These are phyloP conservation scores for Fusarium sp. DNA, from an alignment of 2,329 filamentous ascomycete genomes.

Conservation along the genomic window DNA sequence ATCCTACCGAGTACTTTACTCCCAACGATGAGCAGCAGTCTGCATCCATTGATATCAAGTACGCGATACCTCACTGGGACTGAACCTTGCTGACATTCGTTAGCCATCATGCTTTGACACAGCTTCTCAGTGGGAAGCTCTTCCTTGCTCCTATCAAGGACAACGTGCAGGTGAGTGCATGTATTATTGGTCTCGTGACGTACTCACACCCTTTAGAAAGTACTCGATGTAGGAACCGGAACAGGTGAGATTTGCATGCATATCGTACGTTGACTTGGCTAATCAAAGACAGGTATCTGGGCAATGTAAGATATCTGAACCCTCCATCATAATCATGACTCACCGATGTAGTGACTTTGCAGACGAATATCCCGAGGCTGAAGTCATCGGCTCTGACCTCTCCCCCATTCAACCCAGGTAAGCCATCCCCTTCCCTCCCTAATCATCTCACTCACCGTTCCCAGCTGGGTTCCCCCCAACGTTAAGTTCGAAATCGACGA, in stretches of 20 bases:
- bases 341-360: constrained; percentile 27
- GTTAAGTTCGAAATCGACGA: constrained; percentile 38
- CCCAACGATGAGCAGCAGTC: constrained; percentile 40
- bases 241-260: constrained; percentile 5
- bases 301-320: constrained; percentile 23
- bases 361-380: constrained; percentile 30
- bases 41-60: constrained; percentile 40
- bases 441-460: neutral
- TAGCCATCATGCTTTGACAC: constrained; percentile 37
- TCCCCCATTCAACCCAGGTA: constrained; percentile 35
- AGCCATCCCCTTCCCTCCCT: rapidly evolving
- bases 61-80: rapidly evolving
- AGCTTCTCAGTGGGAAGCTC: constrained; percentile 24
- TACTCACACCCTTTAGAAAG: constrained; percentile 18
- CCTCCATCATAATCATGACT: neutral
- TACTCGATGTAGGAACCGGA: constrained; percentile 38
- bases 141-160: constrained; percentile 33
- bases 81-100: neutral
- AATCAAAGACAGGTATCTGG: constrained; percentile 29
- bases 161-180: constrained; percentile 25
- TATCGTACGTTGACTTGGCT: neutral
- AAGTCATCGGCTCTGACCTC: constrained; percentile 34
- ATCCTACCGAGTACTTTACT: constrained; percentile 37
- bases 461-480: constrained; percentile 31
- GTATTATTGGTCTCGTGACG: neutral